Conservation (phyloP, 331 rosid genomes). For the Acacia pycnantha region DNA sequence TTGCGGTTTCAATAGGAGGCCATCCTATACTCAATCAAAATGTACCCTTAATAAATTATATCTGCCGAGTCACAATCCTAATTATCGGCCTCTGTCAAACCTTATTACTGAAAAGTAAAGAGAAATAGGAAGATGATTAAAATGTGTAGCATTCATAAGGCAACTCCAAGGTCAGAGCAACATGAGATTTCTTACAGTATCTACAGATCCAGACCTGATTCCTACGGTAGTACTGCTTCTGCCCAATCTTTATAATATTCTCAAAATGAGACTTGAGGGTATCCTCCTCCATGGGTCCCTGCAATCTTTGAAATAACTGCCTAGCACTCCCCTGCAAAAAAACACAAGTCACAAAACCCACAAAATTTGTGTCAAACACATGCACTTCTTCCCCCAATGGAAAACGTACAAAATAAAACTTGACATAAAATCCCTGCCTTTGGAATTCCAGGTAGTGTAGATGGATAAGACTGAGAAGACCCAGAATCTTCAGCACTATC, state of each 20-base stretch:
- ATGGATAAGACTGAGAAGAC: constrained; percentile 96
- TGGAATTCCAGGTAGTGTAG: constrained; percentile 96
- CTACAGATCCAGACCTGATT: constrained; percentile 70
- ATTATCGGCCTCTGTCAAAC: not conserved
- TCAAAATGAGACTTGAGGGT: constrained; percentile 92
- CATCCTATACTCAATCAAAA: not conserved
- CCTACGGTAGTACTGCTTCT: constrained; percentile 66
- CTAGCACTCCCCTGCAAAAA: constrained; percentile 94
- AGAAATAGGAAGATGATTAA: not conserved
- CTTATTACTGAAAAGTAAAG: not conserved
- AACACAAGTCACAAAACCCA: constrained; percentile 29
- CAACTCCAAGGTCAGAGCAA: constrained; percentile 9
- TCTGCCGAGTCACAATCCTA: not conserved
- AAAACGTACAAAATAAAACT: not conserved
- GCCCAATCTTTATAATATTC: constrained; percentile 88
- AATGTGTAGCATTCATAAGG: not conserved
- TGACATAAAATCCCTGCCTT: constrained; percentile 61
- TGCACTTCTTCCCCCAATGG: constrained; percentile 24
- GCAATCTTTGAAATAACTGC: constrained; percentile 92
- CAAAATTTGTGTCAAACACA: constrained; percentile 14
- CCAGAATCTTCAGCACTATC: constrained; percentile 99
- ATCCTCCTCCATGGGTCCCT: constrained; percentile 98
- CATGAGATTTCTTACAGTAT: constrained; percentile 2
- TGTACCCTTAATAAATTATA: not conserved
- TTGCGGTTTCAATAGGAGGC: not conserved